Conservation (phyloP, 2,329 filamentous ascomycete genomes). For the Madurella mycetomatis region DNA sequence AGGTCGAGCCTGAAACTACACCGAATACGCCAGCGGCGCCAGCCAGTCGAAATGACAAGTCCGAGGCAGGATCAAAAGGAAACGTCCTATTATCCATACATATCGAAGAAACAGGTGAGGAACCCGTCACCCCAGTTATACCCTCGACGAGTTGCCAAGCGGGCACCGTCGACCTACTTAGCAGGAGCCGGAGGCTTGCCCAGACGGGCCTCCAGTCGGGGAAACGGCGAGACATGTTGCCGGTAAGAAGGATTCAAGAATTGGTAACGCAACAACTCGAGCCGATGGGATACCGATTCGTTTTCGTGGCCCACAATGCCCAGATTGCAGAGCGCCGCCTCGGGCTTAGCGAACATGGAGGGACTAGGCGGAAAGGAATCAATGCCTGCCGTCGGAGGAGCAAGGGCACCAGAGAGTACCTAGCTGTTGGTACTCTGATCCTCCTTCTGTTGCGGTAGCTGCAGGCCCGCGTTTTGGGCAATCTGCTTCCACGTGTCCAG, state of each 20-base stretch:
- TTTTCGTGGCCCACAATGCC: background rate
- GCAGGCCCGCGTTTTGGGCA: slow-evolving; percentile 56
- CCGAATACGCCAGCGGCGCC: background rate
- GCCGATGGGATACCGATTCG: background rate
- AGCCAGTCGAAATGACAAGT: background rate
- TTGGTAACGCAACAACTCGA: background rate
- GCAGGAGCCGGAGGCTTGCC: background rate
- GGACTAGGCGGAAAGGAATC: background rate
- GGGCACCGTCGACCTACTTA: background rate
- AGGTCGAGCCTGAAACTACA: background rate
- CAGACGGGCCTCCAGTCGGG: background rate
- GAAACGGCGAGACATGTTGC: background rate
- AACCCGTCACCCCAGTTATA: slow-evolving; percentile 20
- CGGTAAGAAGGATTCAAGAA: background rate
- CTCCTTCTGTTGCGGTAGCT: slow-evolving; percentile 36
- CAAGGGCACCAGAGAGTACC: background rate
- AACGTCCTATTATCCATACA: slow-evolving; percentile 13
- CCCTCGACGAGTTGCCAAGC: slow-evolving; percentile 10
- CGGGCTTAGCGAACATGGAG: background rate
- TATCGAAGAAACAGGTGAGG: slow-evolving; percentile 9
- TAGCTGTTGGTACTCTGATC: slow-evolving; percentile 27
- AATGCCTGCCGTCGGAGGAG: background rate
- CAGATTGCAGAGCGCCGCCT: background rate
- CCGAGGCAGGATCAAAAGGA: background rate
- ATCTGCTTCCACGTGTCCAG: slow-evolving; percentile 74